Conservation (phyloP, 2,329 filamentous ascomycete species). For the Colletotrichum sp. region DNA sequence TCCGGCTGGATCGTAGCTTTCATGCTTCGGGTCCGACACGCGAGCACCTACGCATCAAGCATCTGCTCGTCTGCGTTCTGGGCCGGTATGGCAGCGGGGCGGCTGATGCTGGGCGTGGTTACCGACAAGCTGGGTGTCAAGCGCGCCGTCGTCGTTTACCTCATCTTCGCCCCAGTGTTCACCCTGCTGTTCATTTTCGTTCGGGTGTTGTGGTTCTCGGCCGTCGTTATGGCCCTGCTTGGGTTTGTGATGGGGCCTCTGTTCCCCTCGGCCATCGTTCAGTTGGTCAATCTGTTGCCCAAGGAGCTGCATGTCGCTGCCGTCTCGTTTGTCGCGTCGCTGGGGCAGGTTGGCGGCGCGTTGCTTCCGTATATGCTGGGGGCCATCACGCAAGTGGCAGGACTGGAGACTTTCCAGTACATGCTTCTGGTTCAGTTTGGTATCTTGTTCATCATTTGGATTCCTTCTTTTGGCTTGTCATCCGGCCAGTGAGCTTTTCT, state of each 20-base stretch:
- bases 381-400: constrained; percentile 38
- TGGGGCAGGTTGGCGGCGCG: constrained; percentile 49
- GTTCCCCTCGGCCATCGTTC: constrained; percentile 14
- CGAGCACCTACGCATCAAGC: constrained; percentile 38
- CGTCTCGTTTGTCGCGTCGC: constrained; percentile 46
- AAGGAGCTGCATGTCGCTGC: constrained; percentile 42
- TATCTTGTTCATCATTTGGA: constrained; percentile 21
- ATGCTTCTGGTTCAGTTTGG: constrained; percentile 28
- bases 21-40: constrained; percentile 43
- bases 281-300: neutral
- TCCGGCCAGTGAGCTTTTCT: neutral
- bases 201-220: neutral
- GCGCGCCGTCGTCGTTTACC: neutral
- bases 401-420: constrained; percentile 39
- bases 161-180: neutral
- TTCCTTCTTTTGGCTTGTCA: neutral
- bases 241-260: constrained; percentile 20
- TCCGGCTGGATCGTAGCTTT: constrained; percentile 52
- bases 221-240: neutral
- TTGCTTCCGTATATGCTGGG: constrained; percentile 48
- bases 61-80: constrained; percentile 48
- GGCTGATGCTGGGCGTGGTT: constrained; percentile 34
- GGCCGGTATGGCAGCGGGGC: constrained; percentile 46
- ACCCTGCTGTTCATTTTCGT: neutral
- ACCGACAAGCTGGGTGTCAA: constrained; percentile 34